A percentile compares a stretch with the other conserved stretches of the same genome.
These are phyloP conservation scores for Pythium vanterpoolii DNA, from an alignment of 352 stramenopile species.

Conservation along the genomic window DNA sequence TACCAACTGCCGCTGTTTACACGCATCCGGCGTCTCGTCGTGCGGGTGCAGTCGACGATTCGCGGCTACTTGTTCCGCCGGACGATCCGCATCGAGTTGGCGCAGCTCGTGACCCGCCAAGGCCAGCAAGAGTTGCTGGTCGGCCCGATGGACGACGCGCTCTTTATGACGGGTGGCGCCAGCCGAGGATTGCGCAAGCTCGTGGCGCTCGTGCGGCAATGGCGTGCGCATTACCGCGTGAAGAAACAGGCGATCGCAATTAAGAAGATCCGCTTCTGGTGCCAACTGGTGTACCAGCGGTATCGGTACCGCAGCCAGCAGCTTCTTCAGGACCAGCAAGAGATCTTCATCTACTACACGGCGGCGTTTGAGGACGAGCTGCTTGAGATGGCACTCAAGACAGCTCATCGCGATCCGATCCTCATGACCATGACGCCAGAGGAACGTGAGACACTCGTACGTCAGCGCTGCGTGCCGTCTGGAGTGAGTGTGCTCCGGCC, in stretches of 20 bases:
- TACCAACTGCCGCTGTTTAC: conserved; percentile 37
- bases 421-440: conserved; percentile 46
- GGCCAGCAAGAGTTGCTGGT: conserved; percentile 50
- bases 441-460: conserved; percentile 43
- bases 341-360: conserved; percentile 79
- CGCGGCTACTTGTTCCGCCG: conserved; percentile 63
- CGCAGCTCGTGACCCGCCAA: conserved; percentile 38
- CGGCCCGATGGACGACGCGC: conserved; percentile 26
- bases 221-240: conserved; percentile 43
- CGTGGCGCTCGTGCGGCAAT: conserved; percentile 48
- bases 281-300: conserved; percentile 67
- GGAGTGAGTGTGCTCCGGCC: conserved; percentile 57
- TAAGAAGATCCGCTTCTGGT: conserved; percentile 80
- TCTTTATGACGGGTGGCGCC: conserved; percentile 30
- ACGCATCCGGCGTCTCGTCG: conserved; percentile 41
- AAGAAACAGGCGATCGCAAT: conserved; percentile 64
- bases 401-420: conserved; percentile 56
- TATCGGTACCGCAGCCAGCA: conserved; percentile 51
- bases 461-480: conserved; percentile 42
- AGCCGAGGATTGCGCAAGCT: conserved; percentile 49
- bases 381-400: conserved; percentile 46
- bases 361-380: conserved; percentile 48
- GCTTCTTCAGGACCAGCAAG: conserved; percentile 49
- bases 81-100: conserved; percentile 43
- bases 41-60: conserved; percentile 50